Evolutionary conservation across 164 flowering plant species (phyloP).

Genomic region (Annona squamosa): DNA sequence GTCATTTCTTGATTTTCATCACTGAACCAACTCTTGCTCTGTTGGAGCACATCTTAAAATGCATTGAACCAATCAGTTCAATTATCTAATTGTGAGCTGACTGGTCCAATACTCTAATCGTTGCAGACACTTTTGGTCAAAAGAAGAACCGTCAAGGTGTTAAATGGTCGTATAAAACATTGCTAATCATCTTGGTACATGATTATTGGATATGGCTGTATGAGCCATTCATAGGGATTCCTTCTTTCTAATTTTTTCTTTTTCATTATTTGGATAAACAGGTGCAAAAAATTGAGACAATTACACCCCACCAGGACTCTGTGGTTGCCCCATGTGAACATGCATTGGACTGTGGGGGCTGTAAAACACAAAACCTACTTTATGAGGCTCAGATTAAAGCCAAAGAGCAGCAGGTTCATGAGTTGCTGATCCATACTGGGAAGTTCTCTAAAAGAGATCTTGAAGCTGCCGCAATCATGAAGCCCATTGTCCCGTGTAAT

Average conservation of each 20-base stretch:
- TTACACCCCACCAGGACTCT: constrained; percentile 61
- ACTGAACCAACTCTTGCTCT: too few species aligned
- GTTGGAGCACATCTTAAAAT: too few species aligned
- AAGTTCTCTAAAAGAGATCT: constrained; percentile 50
- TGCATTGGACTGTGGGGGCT: constrained; percentile 90
- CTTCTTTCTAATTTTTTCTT: neutral
- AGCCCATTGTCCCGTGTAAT: constrained; percentile 90
- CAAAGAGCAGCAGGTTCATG: constrained; percentile 81
- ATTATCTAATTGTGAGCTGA: too few species aligned
- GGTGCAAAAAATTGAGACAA: constrained; percentile 69
- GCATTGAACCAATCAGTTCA: too few species aligned
- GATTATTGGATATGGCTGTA: neutral
- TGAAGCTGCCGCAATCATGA: constrained; percentile 42
- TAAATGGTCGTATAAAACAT: neutral
- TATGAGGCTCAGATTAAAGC: constrained; percentile 86
- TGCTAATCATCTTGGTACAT: neutral
- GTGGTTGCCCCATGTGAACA: constrained; percentile 91
- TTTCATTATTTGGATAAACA: constrained; percentile 17
- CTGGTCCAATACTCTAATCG: too few species aligned
- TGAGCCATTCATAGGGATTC: neutral
- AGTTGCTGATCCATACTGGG: constrained; percentile 71
- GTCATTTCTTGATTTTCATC: too few species aligned
- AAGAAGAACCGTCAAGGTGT: neutral
- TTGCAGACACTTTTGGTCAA: too few species aligned
- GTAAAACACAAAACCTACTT: constrained; percentile 75